These are phyloP conservation scores for Polyporus arcularius DNA, from an alignment of 768 basidiomycete genomes.

Conservation along the genomic window DNA sequence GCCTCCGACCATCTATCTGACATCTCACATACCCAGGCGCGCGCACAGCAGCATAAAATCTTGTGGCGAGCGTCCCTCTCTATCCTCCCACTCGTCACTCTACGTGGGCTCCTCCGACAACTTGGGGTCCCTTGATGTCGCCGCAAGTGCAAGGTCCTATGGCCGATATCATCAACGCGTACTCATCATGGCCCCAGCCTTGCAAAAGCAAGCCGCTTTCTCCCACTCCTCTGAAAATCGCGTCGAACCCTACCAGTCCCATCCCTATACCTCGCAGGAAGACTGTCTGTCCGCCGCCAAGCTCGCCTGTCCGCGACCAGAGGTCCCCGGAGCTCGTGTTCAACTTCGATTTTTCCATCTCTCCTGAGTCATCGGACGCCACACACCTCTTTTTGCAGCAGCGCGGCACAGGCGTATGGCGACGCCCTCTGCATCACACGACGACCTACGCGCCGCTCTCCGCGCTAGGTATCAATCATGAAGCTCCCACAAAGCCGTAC, in stretches of 20 bases:
- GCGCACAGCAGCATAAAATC: background rate
- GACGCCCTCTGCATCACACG: slow-evolving; percentile 1
- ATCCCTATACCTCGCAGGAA: slow-evolving; percentile 19
- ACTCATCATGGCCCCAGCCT: background rate
- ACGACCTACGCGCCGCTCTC: background rate
- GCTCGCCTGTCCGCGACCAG: slow-evolving; percentile 13
- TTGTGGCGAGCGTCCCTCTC: background rate
- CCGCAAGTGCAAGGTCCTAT: background rate
- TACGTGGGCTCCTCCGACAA: background rate
- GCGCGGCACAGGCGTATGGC: background rate
- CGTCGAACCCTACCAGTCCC: slow-evolving; percentile 1
- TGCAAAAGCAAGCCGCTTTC: background rate
- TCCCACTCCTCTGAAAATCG: background rate
- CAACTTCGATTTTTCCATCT: slow-evolving; percentile 21
- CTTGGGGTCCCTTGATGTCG: background rate
- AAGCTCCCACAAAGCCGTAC: background rate
- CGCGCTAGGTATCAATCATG: background rate
- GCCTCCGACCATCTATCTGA: background rate
- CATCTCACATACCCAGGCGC: background rate
- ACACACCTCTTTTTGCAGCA: slow-evolving; percentile 13
- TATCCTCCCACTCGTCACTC: background rate
- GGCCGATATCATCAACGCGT: background rate
- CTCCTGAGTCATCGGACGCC: slow-evolving; percentile 2
- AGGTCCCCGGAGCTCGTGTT: slow-evolving; percentile 21
- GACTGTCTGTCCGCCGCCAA: slow-evolving; percentile 4